phyloP scores from a whole-genome alignment of 768 basidiomycete genomes.

The Mycena vulgaris region DNA sequence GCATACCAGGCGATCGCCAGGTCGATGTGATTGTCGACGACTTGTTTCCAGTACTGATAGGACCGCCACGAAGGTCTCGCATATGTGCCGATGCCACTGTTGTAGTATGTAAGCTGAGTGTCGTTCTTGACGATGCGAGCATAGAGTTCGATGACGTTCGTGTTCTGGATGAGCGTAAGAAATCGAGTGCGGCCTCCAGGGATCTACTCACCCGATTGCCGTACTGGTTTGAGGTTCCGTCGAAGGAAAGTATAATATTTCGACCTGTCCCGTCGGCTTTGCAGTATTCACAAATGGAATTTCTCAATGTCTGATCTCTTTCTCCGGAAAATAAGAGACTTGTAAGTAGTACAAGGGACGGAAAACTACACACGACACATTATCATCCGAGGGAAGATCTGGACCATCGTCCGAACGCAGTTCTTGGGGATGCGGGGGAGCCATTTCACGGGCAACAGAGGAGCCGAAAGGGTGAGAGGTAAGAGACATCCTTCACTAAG shows the following conservation, averaged over 20 bases:
- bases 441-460: no score
- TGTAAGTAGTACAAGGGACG: no score
- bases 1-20: conserved; percentile 39
- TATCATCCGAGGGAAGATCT: no score
- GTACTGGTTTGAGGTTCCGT: conserved; percentile 50
- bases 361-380: no score
- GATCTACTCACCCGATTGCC: conserved; percentile 37
- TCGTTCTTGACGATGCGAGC: conserved; percentile 40
- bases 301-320: no score
- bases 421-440: no score
- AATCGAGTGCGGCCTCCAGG: background rate
- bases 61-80: conserved; percentile 39
- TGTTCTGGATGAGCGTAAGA: conserved; percentile 39
- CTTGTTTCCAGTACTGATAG: conserved; percentile 32
- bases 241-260: conserved; percentile 53
- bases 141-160: conserved; percentile 50
- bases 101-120: conserved; percentile 48
- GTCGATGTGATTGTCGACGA: conserved; percentile 33
- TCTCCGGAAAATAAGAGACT: no score
- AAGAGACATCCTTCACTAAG: no score
- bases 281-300: background rate
- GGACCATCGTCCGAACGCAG: no score
- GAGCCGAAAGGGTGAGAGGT: no score
- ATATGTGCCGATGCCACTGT: conserved; percentile 51
- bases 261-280: conserved; percentile 52